Percentiles rank a stretch among this genome's conserved stretches.
These are phyloP conservation scores for Anaeramoeba ignava DNA, from an alignment of 78 protist species.

Conservation along the genomic window DNA sequence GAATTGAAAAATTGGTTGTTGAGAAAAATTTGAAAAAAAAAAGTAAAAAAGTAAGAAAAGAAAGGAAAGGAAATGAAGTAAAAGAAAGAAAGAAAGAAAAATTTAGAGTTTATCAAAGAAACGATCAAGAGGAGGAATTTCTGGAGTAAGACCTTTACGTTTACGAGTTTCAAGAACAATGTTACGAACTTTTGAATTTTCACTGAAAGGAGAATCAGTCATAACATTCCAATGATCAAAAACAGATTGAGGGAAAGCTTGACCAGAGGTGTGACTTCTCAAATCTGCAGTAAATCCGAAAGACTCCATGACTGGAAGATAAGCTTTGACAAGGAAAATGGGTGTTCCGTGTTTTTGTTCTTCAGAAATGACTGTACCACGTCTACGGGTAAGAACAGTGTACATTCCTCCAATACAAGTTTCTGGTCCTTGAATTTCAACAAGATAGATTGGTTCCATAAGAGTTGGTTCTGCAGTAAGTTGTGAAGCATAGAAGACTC, in stretches of 20 bases:
- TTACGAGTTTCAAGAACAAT: conserved; percentile 49
- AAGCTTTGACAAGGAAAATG: conserved; percentile 69
- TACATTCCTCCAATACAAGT: conserved; percentile 84
- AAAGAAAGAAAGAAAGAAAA: too few relatives aligned
- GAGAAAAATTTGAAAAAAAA: too few relatives aligned
- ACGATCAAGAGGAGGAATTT: too few relatives aligned
- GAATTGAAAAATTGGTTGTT: too few relatives aligned
- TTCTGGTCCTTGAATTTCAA: conserved; percentile 71
- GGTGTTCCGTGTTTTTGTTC: conserved; percentile 73
- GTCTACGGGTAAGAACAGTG: conserved; percentile 63
- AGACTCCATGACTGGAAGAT: conserved; percentile 96
- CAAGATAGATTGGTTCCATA: conserved; percentile 86
- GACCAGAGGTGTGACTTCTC: conserved; percentile 89
- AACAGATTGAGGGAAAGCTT: conserved; percentile 98
- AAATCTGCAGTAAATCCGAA: conserved; percentile 93
- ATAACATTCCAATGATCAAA: conserved; percentile 88
- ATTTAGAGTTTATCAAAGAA: too few relatives aligned
- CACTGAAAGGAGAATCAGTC: conserved; percentile 56
- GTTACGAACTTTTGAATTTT: conserved; percentile 26
- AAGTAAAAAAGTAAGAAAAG: too few relatives aligned
- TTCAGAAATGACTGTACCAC: conserved; percentile 84
- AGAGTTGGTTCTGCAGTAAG: conserved; percentile 71
- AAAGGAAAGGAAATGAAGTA: too few relatives aligned
- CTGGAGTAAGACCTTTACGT: conserved; percentile 94
- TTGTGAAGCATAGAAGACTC: conserved; percentile 63